These are phyloP conservation scores for Capniomyces stellatus DNA, from an alignment of 371 early-diverging fungal species.

Conservation along the genomic window DNA sequence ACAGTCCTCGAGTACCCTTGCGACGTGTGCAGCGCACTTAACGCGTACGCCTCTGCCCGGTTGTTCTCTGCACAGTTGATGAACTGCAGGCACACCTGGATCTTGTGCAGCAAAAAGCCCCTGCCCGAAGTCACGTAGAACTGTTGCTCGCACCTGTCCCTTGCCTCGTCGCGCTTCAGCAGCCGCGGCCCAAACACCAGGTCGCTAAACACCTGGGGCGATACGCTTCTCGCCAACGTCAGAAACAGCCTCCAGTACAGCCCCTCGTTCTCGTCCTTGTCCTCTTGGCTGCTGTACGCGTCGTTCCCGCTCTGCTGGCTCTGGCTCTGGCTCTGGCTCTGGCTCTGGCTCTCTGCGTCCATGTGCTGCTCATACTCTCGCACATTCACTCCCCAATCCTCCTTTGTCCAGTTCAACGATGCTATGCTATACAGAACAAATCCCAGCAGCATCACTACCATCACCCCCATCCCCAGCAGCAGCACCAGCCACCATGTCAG, in stretches of 20 bases:
- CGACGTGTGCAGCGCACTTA: conserved; percentile 2
- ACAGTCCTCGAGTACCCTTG: conserved; percentile 3
- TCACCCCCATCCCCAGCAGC: background rate
- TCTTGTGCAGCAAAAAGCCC: conserved; percentile 2
- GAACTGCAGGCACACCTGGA: background rate
- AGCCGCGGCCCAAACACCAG: background rate
- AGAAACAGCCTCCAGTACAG: background rate
- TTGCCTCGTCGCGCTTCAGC: background rate
- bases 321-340: no score
- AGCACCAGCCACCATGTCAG: background rate
- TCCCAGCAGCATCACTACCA: background rate
- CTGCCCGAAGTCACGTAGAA: conserved; percentile 1
- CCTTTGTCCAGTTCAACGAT: background rate
- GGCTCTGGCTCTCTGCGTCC: no score
- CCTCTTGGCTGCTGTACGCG: background rate
- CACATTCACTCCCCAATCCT: background rate
- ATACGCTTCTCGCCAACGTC: background rate
- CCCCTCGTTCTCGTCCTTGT: background rate
- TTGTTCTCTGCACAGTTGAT: conserved; percentile 1
- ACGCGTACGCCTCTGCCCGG: conserved; percentile 3
- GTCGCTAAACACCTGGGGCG: conserved; percentile 2
- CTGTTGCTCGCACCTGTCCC: background rate
- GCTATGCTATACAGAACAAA: background rate
- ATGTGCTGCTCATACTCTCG: background rate
- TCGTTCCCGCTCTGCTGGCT: background rate